Evolutionary conservation across 371 early-diverging fungal genomes (phyloP).

Genomic region (Entomophthora muscae): DNA sequence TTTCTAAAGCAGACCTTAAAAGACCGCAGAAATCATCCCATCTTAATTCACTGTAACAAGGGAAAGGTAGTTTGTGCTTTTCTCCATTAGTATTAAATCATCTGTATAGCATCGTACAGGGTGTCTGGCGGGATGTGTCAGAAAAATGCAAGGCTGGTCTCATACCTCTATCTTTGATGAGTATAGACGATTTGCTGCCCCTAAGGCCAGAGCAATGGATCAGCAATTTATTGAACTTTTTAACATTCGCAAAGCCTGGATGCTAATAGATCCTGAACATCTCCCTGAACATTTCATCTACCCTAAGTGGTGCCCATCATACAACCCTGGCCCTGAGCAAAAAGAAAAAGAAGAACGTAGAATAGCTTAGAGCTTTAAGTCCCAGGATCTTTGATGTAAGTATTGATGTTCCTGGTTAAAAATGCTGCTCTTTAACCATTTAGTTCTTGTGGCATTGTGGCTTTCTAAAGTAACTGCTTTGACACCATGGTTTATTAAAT

Average conservation of each 20-base stretch:
- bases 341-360: too few relatives aligned
- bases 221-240: constrained; percentile 95
- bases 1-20: too few relatives aligned
- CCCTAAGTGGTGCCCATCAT: background rate
- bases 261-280: constrained; percentile 34
- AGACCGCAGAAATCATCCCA: constrained; percentile 78
- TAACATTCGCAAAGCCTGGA: constrained; percentile 64
- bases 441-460: too few relatives aligned
- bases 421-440: too few relatives aligned
- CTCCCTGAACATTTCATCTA: constrained; percentile 26
- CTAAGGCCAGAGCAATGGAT: constrained; percentile 88
- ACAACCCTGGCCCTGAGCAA: too few relatives aligned
- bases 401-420: too few relatives aligned
- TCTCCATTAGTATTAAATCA: background rate
- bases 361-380: too few relatives aligned
- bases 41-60: constrained; percentile 92
- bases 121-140: constrained; percentile 83
- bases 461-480: too few relatives aligned
- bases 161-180: constrained; percentile 92
- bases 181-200: constrained; percentile 82
- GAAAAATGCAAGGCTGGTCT: constrained; percentile 87
- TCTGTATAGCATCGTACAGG: constrained; percentile 73
- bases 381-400: too few relatives aligned
- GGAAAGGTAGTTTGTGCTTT: constrained; percentile 46
- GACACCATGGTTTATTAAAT: too few relatives aligned